These are phyloP conservation scores for Termitomyces sp. DNA, from an alignment of 768 basidiomycete species.

Conservation along the genomic window DNA sequence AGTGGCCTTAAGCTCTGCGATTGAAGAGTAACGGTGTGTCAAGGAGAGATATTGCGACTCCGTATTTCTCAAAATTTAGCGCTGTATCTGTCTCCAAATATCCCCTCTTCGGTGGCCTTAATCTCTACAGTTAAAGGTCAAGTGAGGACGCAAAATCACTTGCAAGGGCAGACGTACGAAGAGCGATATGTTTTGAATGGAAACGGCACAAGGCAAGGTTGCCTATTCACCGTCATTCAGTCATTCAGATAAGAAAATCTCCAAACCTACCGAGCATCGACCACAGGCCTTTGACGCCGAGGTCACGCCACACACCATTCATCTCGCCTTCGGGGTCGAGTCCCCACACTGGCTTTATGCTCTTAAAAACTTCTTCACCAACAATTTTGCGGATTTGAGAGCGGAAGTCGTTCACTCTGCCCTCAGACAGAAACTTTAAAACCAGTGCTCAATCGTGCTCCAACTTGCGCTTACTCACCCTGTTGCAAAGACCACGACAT, in stretches of 20 bases:
- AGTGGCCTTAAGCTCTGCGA: too few relatives aligned
- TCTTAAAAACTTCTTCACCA: constrained; percentile 38
- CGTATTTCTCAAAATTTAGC: background rate
- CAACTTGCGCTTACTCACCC: constrained; percentile 30
- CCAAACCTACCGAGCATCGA: constrained; percentile 48
- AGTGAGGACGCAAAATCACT: background rate
- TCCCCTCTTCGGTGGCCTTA: constrained; percentile 18
- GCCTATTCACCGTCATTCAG: constrained; percentile 25
- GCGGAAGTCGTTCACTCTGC: constrained; percentile 43
- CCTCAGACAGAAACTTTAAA: background rate
- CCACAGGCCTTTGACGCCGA: constrained; percentile 53
- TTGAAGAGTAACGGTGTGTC: background rate
- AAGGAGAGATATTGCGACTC: too few relatives aligned
- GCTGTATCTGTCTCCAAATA: constrained; percentile 17
- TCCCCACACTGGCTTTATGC: constrained; percentile 57
- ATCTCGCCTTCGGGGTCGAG: constrained; percentile 62
- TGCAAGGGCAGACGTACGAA: constrained; percentile 45
- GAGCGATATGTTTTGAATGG: constrained; percentile 59
- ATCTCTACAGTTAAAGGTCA: constrained; percentile 6
- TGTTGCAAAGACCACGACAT: too few relatives aligned
- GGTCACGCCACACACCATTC: constrained; percentile 45
- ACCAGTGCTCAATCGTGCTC: too few relatives aligned
- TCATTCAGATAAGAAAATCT: background rate
- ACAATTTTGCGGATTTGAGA: constrained; percentile 38
- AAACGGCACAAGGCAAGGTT: constrained; percentile 57